These are phyloP conservation scores for Alloteropsis semialata DNA, from an alignment of 176 grass and related monocot species.

Conservation along the genomic window DNA sequence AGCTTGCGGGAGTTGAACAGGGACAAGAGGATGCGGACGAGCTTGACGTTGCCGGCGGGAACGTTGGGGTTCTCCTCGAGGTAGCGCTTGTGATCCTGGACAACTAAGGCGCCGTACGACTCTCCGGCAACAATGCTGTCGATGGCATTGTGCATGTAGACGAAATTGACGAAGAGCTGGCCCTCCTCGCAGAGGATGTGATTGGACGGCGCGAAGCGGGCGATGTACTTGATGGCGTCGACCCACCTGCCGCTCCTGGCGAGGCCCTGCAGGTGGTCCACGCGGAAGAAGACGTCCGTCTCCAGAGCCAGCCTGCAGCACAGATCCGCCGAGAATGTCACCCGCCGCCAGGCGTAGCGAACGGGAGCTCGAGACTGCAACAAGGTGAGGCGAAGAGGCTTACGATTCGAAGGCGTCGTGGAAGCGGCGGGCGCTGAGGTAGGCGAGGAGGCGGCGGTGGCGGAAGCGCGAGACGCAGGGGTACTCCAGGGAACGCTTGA, in stretches of 20 bases:
- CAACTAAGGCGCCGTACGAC: background rate
- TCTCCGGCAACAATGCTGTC: background rate
- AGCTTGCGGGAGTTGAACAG: background rate
- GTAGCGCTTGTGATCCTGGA: background rate
- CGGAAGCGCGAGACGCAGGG: constrained; percentile 9
- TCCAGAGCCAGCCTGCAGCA: background rate
- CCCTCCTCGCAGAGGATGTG: background rate
- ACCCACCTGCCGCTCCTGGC: background rate
- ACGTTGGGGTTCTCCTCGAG: background rate
- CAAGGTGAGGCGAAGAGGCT: background rate
- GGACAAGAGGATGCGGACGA: background rate
- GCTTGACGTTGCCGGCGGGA: background rate
- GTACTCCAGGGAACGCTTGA: constrained; percentile 1
- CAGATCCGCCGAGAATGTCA: background rate
- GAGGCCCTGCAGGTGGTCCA: constrained; percentile 6
- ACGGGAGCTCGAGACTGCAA: no score
- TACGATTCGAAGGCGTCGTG: constrained; percentile 1
- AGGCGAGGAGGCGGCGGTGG: constrained; percentile 11
- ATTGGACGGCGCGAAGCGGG: background rate
- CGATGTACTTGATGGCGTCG: constrained; percentile 2
- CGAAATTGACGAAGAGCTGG: background rate
- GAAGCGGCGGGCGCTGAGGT: background rate
- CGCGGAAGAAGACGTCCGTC: background rate
- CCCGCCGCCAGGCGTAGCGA: no score
- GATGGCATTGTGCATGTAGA: background rate